phyloP scores from a whole-genome alignment of 345 rosid genomes.

The Arabidopsis suecica region DNA sequence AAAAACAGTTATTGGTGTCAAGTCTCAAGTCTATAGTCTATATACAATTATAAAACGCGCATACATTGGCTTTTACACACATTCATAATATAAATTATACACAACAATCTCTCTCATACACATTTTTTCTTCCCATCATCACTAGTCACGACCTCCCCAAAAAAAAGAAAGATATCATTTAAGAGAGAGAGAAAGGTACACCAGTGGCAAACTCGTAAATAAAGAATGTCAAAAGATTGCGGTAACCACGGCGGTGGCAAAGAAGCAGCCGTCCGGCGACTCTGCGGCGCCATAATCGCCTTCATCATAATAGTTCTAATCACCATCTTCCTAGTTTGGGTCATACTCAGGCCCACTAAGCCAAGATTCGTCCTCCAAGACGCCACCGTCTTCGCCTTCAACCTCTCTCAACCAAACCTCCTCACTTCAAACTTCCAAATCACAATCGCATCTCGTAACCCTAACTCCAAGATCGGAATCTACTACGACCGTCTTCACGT shows the following conservation, averaged over 20 bases:
- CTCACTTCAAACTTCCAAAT: constrained; percentile 82
- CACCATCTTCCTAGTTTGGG: constrained; percentile 78
- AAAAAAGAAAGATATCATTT: not conserved
- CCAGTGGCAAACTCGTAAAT: constrained; percentile 43
- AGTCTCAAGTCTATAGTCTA: not conserved
- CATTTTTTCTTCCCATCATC: constrained; percentile 37
- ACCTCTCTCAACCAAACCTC: constrained; percentile 67
- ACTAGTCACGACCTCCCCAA: constrained; percentile 33
- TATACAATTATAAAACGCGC: constrained; percentile 29
- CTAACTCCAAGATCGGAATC: constrained; percentile 75
- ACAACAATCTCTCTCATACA: constrained; percentile 24
- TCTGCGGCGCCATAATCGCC: constrained; percentile 49
- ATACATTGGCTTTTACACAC: constrained; percentile 19
- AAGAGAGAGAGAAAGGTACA: constrained; percentile 23
- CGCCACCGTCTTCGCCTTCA: constrained; percentile 88
- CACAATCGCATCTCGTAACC: constrained; percentile 81
- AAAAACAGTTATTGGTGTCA: not conserved
- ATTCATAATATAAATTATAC: constrained; percentile 29
- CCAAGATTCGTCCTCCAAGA: constrained; percentile 90
- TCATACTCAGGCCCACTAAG: constrained; percentile 74
- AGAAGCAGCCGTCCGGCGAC: constrained; percentile 38
- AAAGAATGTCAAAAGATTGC: constrained; percentile 47
- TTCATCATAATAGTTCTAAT: constrained; percentile 60
- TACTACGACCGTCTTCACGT: constrained; percentile 86
- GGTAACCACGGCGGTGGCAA: constrained; percentile 49